Percentiles rank a stretch among this genome's conserved stretches.
phyloP scores from a whole-genome alignment of 495 filamentous ascomycete genomes.

The Tuber brumale region DNA sequence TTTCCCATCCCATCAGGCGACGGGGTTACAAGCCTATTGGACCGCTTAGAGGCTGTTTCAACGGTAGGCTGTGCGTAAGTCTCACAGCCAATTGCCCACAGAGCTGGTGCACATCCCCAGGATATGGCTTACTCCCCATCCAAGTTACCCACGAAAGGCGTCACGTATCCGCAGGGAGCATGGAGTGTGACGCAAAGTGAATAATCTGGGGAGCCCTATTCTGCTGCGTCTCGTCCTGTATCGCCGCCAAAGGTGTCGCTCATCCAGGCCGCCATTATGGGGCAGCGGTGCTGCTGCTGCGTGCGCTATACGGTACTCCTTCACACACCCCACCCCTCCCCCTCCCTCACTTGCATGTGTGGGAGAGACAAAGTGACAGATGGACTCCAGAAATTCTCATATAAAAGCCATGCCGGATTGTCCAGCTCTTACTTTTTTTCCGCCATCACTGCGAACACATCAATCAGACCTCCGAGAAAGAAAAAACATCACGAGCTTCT shows the following conservation, averaged over 20 bases:
- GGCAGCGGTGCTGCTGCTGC: background rate
- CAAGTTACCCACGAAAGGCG: background rate
- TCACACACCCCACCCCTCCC: background rate
- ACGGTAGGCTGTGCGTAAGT: background rate
- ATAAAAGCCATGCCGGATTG: background rate
- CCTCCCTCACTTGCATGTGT: background rate
- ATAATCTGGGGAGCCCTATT: background rate
- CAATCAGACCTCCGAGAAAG: background rate
- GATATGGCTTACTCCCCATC: background rate
- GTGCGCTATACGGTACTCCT: background rate
- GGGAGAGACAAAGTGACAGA: background rate
- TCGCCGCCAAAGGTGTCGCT: background rate
- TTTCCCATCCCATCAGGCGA: background rate
- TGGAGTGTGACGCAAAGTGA: background rate
- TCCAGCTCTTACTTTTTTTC: background rate
- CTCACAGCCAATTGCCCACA: background rate
- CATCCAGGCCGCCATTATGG: constrained; percentile 1
- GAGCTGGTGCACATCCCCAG: background rate
- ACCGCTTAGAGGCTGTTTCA: background rate
- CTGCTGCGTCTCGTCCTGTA: background rate
- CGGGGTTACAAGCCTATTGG: background rate
- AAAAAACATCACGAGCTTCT: background rate
- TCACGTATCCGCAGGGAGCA: background rate
- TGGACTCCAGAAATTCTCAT: background rate
- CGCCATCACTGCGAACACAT: constrained; percentile 4